A percentile compares a stretch with the other conserved stretches of the same genome.
phyloP scores from a whole-genome alignment of 1,284 basidiomycete genomes.

The Macrocystidia cucumis region DNA sequence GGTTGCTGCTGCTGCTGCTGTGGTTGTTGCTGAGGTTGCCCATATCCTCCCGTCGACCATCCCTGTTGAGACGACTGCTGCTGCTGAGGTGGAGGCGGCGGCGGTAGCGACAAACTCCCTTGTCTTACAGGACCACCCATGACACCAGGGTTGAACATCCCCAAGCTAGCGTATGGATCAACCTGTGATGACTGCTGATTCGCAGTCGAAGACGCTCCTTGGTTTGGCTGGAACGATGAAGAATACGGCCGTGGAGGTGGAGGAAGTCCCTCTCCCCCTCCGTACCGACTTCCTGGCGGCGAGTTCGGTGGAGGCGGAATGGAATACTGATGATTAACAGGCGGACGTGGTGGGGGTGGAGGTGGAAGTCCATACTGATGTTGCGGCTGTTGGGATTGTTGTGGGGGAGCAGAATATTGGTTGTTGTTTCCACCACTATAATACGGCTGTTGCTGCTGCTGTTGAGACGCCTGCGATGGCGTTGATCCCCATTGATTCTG shows the following conservation, averaged over 20 bases:
- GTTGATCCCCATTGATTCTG: conserved; percentile 7
- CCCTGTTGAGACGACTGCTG: neutral
- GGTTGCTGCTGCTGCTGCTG: conserved; percentile 8
- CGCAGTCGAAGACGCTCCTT: conserved; percentile 23
- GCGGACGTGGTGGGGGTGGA: conserved; percentile 15
- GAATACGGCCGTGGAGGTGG: conserved; percentile 11
- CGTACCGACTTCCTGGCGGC: conserved; percentile 15
- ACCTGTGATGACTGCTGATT: conserved; percentile 23
- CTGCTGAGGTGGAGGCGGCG: conserved; percentile 5
- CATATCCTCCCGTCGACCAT: neutral
- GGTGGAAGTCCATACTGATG: conserved; percentile 12
- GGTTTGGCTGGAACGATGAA: conserved; percentile 29
- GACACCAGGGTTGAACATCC: conserved; percentile 28
- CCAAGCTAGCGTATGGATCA: conserved; percentile 49
- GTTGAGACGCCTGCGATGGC: conserved; percentile 4
- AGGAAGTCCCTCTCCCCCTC: too few species aligned
- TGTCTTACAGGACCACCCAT: neutral
- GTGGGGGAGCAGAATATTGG: conserved; percentile 9
- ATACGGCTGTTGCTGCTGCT: neutral
- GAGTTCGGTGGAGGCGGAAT: conserved; percentile 15
- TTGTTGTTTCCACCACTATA: conserved; percentile 6
- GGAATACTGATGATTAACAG: conserved; percentile 15
- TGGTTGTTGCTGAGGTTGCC: neutral
- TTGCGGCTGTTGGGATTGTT: conserved; percentile 9
- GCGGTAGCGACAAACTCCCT: conserved; percentile 4